Conservation (phyloP, 208 protist species). For the Acanthamoeba culbertsoni region DNA sequence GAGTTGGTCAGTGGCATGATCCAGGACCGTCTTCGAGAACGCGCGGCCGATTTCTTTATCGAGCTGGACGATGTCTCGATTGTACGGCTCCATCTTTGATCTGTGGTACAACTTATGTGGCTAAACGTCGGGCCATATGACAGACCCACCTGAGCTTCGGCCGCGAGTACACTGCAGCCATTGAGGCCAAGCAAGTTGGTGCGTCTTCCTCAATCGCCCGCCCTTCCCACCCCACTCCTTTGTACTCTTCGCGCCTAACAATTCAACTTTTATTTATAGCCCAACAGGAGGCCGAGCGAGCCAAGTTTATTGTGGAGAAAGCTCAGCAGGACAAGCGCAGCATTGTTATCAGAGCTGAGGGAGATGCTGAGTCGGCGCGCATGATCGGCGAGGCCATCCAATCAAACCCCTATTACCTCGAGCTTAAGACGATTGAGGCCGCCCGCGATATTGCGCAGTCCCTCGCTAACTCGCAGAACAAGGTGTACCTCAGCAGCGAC, state of each 20-base stretch:
- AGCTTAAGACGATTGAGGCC: constrained; percentile 95
- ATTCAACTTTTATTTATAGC: constrained; percentile 64
- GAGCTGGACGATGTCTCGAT: constrained; percentile 97
- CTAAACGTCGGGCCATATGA: neutral
- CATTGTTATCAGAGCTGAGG: constrained; percentile 82
- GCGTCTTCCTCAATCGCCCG: neutral
- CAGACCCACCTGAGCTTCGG: constrained; percentile 81
- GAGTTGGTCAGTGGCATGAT: constrained; percentile 93
- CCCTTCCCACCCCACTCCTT: neutral
- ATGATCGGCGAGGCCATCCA: constrained; percentile 80
- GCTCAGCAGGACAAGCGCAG: constrained; percentile 79
- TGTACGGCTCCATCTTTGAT: too few relatives aligned
- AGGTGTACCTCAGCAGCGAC: constrained; percentile 80
- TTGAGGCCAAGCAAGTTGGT: constrained; percentile 86
- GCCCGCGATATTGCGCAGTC: constrained; percentile 92
- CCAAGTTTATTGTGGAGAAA: constrained; percentile 82
- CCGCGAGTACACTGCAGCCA: constrained; percentile 82
- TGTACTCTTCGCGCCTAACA: neutral
- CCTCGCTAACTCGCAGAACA: constrained; percentile 80
- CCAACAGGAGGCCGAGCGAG: constrained; percentile 87
- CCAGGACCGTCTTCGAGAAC: constrained; percentile 91
- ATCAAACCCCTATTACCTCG: constrained; percentile 84
- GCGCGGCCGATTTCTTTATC: constrained; percentile 96
- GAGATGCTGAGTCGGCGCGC: constrained; percentile 78
- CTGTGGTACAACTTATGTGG: neutral